Percentiles rank a stretch among this genome's conserved stretches.
Evolutionary conservation across 495 filamentous ascomycete genomes (phyloP).

Genomic region (Hamigera avellanea): DNA sequence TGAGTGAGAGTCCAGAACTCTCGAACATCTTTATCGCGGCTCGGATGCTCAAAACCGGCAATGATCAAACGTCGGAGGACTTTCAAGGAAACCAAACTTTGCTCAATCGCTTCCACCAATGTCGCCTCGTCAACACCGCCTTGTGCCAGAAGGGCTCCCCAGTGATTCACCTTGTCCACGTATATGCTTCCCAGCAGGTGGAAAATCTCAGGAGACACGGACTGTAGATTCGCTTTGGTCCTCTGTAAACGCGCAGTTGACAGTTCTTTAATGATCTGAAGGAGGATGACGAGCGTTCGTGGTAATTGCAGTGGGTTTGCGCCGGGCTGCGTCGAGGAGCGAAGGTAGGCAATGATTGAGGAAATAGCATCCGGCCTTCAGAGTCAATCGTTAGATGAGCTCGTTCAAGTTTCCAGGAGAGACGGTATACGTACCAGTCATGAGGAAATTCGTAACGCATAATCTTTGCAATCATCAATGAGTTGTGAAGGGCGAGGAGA

Average conservation of each 20-base stretch:
- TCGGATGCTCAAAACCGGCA: slow-evolving; percentile 72
- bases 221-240: slow-evolving; percentile 60
- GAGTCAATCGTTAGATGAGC: slow-evolving; percentile 4
- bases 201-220: slow-evolving; percentile 67
- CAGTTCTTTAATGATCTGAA: slow-evolving; percentile 84
- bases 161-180: slow-evolving; percentile 55
- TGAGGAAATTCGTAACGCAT: slow-evolving; percentile 77
- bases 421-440: slow-evolving; percentile 47
- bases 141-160: slow-evolving; percentile 49
- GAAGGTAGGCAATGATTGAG: slow-evolving; percentile 48
- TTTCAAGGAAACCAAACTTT: slow-evolving; percentile 68
- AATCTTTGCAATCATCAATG: slow-evolving; percentile 77
- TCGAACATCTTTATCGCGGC: slow-evolving; percentile 59
- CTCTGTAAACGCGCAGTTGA: slow-evolving; percentile 62
- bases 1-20: slow-evolving; percentile 65
- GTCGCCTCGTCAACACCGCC: slow-evolving; percentile 44
- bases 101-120: slow-evolving; percentile 51
- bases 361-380: slow-evolving; percentile 39
- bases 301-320: slow-evolving; percentile 46
- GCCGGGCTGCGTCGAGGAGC: slow-evolving; percentile 31
- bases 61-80: slow-evolving; percentile 69
- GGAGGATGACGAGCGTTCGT: slow-evolving; percentile 61
- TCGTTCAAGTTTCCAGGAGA: neutral
- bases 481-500: slow-evolving; percentile 72
- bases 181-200: slow-evolving; percentile 69